phyloP scores from a whole-genome alignment of 805 yeast genomes.

The Kregervanrija pseudodelftensis region DNA sequence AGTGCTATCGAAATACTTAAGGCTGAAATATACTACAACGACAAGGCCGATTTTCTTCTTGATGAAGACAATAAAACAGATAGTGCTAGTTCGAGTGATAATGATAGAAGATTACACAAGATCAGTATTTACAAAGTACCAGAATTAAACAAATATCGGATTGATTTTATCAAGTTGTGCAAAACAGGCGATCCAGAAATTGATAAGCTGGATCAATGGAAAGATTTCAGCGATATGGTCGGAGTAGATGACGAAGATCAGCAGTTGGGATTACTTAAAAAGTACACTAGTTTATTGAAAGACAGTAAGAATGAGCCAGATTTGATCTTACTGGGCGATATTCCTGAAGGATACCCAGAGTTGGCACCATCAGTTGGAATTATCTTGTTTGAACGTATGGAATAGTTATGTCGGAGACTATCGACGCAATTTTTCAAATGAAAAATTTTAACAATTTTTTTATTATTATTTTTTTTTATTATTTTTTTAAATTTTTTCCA shows the following conservation, averaged over 20 bases:
- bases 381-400: constrained; percentile 12
- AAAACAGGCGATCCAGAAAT: constrained; percentile 8
- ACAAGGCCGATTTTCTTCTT: constrained; percentile 9
- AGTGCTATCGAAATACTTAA: constrained; percentile 7
- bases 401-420: not conserved
- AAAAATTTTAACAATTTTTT: not conserved
- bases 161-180: constrained; percentile 9
- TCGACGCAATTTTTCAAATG: not conserved
- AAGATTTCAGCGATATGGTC: constrained; percentile 8
- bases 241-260: constrained; percentile 8
- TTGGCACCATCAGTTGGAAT: constrained; percentile 18
- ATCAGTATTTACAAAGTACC: constrained; percentile 6
- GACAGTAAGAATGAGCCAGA: constrained; percentile 21
- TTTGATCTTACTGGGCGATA: constrained; percentile 12
- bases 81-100: constrained; percentile 1
- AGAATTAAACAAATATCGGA: constrained; percentile 8
- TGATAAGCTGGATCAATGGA: constrained; percentile 18
- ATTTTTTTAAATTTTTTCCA: not conserved
- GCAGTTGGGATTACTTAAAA: constrained; percentile 9
- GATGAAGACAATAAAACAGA: constrained; percentile 7
- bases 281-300: constrained; percentile 11
- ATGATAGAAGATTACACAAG: constrained; percentile 9
- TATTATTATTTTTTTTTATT: not conserved
- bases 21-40: constrained; percentile 11
- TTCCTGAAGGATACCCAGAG: constrained; percentile 10